phyloP scores from a whole-genome alignment of 2,329 filamentous ascomycete genomes.

The Alternaria sp. region DNA sequence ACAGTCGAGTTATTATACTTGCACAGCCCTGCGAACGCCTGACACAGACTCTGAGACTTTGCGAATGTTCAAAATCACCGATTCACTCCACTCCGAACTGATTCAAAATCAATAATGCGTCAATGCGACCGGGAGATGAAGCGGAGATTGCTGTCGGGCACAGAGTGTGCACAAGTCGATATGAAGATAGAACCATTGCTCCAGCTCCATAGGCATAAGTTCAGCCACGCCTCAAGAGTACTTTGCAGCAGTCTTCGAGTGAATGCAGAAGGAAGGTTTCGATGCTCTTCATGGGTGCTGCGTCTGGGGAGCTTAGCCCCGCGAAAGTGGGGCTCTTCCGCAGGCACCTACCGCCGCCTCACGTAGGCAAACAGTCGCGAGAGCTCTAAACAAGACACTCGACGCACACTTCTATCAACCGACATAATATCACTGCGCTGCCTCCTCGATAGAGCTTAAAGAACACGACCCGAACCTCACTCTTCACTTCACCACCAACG shows the following conservation, averaged over 20 bases:
- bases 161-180: neutral
- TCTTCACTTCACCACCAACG: conserved; percentile 10
- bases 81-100: neutral
- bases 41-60: neutral
- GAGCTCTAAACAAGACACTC: conserved; percentile 10
- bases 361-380: conserved; percentile 23
- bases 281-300: conserved; percentile 11
- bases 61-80: neutral
- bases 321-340: conserved; percentile 23
- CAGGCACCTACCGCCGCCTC: conserved; percentile 28
- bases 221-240: neutral
- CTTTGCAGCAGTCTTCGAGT: neutral
- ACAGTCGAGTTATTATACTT: neutral
- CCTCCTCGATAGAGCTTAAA: neutral
- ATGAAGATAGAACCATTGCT: neutral
- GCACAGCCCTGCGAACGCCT: neutral
- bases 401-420: neutral
- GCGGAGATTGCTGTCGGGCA: neutral
- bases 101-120: conserved; percentile 1
- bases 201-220: neutral
- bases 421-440: neutral
- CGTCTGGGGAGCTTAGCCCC: conserved; percentile 11
- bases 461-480: neutral
- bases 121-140: neutral
- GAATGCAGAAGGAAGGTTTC: neutral